phyloP scores from a whole-genome alignment of 345 rosid genomes.

The Salix suchowensis region DNA sequence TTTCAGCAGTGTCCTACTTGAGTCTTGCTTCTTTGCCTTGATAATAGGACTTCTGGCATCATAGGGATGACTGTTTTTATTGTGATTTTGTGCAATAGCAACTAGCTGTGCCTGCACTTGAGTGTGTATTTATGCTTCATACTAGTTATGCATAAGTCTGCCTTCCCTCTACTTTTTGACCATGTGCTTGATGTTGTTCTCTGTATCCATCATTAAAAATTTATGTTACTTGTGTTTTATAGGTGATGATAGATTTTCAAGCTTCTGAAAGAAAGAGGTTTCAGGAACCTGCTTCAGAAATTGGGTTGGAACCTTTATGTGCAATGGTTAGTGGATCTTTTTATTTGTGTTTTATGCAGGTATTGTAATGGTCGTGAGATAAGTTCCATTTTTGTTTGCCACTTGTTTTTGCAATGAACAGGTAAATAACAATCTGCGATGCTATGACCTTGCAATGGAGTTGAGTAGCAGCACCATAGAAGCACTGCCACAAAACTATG shows the following conservation, averaged over 20 bases:
- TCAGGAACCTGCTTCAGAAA: conserved; percentile 88
- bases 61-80: conserved; percentile 1
- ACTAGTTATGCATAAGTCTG: not conserved
- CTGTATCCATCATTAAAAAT: not conserved
- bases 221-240: not conserved
- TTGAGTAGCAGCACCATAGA: conserved; percentile 79
- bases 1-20: not conserved
- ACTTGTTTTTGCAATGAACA: conserved; percentile 24
- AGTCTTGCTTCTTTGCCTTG: not conserved
- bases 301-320: conserved; percentile 91
- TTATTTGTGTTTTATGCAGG: not conserved
- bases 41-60: conserved; percentile 1
- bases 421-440: conserved; percentile 96
- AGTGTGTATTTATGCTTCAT: conserved; percentile 7
- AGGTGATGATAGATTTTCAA: conserved; percentile 99
- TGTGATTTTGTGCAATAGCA: not conserved
- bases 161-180: not conserved
- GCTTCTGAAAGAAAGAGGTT: conserved; percentile 85
- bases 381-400: not conserved
- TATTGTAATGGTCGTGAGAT: not conserved
- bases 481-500: conserved; percentile 93
- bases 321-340: conserved; percentile 71
- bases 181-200: not conserved
- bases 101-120: not conserved
- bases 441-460: conserved; percentile 99